A percentile compares a stretch with the other conserved stretches of the same genome.
Evolutionary conservation across 768 basidiomycete species (phyloP).

Genomic region (Pisolithus albus): DNA sequence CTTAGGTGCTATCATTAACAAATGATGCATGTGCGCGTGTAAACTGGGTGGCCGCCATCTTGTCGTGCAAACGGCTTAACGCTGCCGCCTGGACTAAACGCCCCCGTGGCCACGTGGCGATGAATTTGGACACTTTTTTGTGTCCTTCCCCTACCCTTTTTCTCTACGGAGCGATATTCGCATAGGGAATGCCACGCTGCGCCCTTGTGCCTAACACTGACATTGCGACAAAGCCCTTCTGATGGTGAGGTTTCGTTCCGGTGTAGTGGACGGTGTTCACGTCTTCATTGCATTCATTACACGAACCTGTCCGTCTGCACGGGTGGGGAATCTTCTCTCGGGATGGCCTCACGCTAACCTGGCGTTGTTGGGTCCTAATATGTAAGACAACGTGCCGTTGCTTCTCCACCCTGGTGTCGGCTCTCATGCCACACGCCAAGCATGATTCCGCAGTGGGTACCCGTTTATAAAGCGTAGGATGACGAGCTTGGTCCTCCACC

Average conservation of each 20-base stretch:
- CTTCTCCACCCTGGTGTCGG: constrained; percentile 23
- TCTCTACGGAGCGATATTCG: too few relatives aligned
- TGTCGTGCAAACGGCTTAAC: not conserved
- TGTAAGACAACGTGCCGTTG: constrained; percentile 19
- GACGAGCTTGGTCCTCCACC: constrained; percentile 5
- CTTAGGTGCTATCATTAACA: constrained; percentile 15
- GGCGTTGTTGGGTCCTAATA: constrained; percentile 14
- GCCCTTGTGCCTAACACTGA: too few relatives aligned
- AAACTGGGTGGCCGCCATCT: constrained; percentile 8
- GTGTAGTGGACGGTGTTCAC: constrained; percentile 10
- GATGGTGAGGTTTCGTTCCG: too few relatives aligned
- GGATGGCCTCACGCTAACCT: constrained; percentile 29
- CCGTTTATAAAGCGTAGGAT: constrained; percentile 20
- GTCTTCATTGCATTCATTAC: constrained; percentile 21
- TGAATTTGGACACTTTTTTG: not conserved
- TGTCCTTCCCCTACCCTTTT: not conserved
- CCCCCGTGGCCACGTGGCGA: not conserved
- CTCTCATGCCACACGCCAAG: constrained; percentile 21
- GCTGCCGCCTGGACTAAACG: constrained; percentile 1
- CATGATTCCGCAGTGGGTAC: constrained; percentile 20
- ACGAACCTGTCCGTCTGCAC: constrained; percentile 21
- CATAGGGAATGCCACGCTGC: too few relatives aligned
- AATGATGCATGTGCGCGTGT: constrained; percentile 14
- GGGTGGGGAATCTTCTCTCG: constrained; percentile 18
- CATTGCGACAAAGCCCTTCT: too few relatives aligned